A percentile compares a stretch with the other conserved stretches of the same genome.
These are phyloP conservation scores for Obelidium mucronatum DNA, from an alignment of 192 early-diverging fungal species.

Conservation along the genomic window DNA sequence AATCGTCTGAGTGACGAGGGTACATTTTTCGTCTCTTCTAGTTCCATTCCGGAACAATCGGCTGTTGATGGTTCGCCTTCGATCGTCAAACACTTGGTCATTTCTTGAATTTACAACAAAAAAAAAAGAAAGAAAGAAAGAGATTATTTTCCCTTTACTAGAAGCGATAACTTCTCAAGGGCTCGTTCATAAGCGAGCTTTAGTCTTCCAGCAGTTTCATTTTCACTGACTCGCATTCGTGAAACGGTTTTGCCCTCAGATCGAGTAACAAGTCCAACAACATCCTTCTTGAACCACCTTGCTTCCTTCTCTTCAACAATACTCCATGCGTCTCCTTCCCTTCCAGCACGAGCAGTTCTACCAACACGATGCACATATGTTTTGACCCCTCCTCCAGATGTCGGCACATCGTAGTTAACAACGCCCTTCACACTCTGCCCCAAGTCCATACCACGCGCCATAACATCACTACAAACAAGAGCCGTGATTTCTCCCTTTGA, in stretches of 20 bases:
- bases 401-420: constrained; percentile 92
- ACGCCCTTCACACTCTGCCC: constrained; percentile 74
- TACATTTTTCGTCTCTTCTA: background rate
- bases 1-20: constrained; percentile 5
- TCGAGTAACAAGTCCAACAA: constrained; percentile 19
- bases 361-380: constrained; percentile 97
- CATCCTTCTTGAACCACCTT: constrained; percentile 52
- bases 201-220: background rate
- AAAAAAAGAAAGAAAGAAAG: constrained; percentile 2
- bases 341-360: constrained; percentile 89
- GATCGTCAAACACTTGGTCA: background rate
- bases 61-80: constrained; percentile 11
- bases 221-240: constrained; percentile 29
- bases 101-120: background rate
- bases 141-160: background rate
- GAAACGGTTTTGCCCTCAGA: background rate
- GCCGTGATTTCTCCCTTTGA: constrained; percentile 7
- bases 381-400: constrained; percentile 64
- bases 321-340: constrained; percentile 65
- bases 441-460: constrained; percentile 94
- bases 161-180: background rate
- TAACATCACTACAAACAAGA: constrained; percentile 87
- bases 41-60: constrained; percentile 23
- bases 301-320: constrained; percentile 50
- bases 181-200: constrained; percentile 16